Evolutionary conservation across 306 rosid genomes (phyloP).

Genomic region (Pyrus communis): DNA sequence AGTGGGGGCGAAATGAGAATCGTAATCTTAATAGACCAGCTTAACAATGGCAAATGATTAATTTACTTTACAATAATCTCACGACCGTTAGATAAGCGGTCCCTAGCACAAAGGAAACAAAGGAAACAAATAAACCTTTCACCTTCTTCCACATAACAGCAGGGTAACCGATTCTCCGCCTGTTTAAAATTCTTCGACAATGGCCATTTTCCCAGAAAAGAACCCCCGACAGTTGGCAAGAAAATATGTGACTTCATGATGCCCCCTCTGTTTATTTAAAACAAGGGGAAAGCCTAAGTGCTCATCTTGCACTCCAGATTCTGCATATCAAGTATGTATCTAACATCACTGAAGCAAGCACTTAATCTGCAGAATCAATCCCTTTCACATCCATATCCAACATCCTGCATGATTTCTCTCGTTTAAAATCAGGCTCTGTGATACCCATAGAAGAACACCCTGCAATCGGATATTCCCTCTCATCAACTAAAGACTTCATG

Average conservation of each 20-base stretch:
- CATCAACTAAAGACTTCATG: conserved; percentile 66
- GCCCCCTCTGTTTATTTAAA: neutral
- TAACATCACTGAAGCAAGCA: neutral
- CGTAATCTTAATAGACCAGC: neutral
- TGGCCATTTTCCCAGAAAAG: neutral
- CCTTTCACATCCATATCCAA: conserved; percentile 45
- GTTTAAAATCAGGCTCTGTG: conserved; percentile 39
- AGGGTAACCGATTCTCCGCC: neutral
- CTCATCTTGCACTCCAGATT: neutral
- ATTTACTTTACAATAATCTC: neutral
- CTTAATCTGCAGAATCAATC: conserved; percentile 40
- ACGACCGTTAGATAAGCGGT: neutral
- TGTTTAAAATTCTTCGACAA: neutral
- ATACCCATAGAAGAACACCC: conserved; percentile 51
- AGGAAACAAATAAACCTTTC: neutral
- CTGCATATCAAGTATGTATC: neutral
- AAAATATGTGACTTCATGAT: neutral
- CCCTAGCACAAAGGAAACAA: neutral
- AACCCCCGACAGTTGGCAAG: neutral
- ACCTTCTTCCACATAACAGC: neutral
- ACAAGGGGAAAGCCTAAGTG: neutral
- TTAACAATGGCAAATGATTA: neutral
- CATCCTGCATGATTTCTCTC: conserved; percentile 46
- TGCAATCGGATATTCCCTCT: conserved; percentile 61
- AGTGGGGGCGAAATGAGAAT: neutral